phyloP scores from a whole-genome alignment of 768 basidiomycete species.

The Pleurotus tuber-regium region DNA sequence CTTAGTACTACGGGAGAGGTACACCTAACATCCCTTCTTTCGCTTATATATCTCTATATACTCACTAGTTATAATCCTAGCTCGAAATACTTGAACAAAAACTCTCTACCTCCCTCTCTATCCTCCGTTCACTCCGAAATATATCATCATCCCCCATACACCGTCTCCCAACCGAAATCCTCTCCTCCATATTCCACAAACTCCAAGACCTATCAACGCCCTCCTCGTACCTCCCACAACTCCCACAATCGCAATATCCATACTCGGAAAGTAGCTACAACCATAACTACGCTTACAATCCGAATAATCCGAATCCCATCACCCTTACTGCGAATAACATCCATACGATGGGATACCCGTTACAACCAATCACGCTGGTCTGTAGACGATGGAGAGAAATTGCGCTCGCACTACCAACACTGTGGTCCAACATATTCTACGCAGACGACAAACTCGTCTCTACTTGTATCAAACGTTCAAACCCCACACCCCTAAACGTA shows the following conservation, averaged over 20 bases:
- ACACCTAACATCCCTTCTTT: not conserved
- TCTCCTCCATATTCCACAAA: not conserved
- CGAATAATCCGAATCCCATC: too few species aligned
- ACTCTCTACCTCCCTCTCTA: constrained; percentile 4
- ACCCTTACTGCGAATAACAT: too few species aligned
- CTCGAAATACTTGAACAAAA: constrained; percentile 3
- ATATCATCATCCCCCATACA: constrained; percentile 6
- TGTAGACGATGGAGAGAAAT: constrained; percentile 8
- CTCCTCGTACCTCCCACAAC: constrained; percentile 6
- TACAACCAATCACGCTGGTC: constrained; percentile 3
- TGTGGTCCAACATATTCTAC: constrained; percentile 6
- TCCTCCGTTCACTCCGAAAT: constrained; percentile 5
- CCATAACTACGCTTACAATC: not conserved
- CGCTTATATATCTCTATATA: not conserved
- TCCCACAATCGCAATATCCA: not conserved
- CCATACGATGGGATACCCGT: too few species aligned
- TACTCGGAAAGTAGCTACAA: too few species aligned
- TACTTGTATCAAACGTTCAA: not conserved
- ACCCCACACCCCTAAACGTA: not conserved
- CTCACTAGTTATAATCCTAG: too few species aligned
- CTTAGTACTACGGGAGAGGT: not conserved
- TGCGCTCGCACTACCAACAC: constrained; percentile 1
- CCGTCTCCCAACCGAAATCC: constrained; percentile 4
- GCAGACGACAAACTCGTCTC: not conserved
- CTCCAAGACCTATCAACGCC: constrained; percentile 9